Conservation (phyloP, 2,329 filamentous ascomycete species). For the Hortaea werneckii region DNA sequence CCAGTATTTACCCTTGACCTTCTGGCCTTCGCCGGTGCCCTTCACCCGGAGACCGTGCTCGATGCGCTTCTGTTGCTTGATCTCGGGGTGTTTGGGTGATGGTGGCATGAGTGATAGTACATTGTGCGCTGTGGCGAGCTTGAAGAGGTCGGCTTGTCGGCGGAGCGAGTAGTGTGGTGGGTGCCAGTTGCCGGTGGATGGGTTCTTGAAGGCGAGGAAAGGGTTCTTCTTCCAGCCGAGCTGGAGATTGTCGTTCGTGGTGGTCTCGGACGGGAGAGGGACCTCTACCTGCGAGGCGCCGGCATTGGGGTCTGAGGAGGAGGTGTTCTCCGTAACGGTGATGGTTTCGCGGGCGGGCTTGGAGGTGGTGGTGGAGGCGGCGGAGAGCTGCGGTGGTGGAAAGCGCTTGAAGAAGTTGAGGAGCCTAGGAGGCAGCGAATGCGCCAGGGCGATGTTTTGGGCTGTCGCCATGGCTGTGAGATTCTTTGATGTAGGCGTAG, state of each 20-base stretch:
- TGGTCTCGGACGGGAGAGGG: conserved; percentile 7
- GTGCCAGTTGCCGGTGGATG: conserved; percentile 70
- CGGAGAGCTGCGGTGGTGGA: conserved; percentile 52
- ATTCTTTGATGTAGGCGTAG: neutral
- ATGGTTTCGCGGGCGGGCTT: conserved; percentile 25
- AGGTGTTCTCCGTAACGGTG: conserved; percentile 31
- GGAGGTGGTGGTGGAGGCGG: conserved; percentile 13
- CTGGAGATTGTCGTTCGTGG: conserved; percentile 8
- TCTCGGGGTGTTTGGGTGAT: conserved; percentile 36
- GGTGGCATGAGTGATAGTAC: conserved; percentile 26
- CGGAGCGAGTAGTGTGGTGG: conserved; percentile 74
- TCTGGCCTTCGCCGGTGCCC: conserved; percentile 83
- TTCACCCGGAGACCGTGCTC: conserved; percentile 76
- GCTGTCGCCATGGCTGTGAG: conserved; percentile 6
- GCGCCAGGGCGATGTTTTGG: conserved; percentile 41
- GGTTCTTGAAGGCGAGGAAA: conserved; percentile 71
- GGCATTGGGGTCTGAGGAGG: conserved; percentile 34
- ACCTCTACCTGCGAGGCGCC: conserved; percentile 19
- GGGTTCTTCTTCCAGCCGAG: conserved; percentile 53
- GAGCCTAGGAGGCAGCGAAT: conserved; percentile 63
- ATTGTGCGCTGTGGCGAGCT: conserved; percentile 57
- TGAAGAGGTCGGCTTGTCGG: conserved; percentile 82
- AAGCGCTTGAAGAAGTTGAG: conserved; percentile 83
- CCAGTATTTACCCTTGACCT: conserved; percentile 90
- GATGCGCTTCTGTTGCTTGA: conserved; percentile 58